Percentiles rank a stretch among this genome's conserved stretches.
phyloP scores from a whole-genome alignment of 2,329 filamentous ascomycete genomes.

The Claviceps paspali region DNA sequence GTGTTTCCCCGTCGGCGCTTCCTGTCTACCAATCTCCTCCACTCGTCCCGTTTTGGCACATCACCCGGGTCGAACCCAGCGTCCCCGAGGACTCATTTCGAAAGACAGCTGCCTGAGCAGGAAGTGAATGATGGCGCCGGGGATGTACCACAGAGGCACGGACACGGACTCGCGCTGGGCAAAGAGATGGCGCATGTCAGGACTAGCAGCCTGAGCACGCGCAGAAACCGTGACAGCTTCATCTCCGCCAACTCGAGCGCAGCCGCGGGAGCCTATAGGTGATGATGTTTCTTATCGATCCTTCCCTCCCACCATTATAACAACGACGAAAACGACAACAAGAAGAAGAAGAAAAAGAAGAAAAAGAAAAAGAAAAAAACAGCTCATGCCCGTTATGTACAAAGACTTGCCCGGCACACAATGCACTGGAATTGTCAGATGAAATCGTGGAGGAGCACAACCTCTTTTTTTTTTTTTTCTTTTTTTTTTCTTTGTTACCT shows the following conservation, averaged over 20 bases:
- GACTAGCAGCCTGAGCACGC: constrained; percentile 28
- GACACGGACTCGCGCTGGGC: constrained; percentile 22
- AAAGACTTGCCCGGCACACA: background rate
- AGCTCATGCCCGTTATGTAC: constrained; percentile 13
- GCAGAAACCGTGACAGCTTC: constrained; percentile 28
- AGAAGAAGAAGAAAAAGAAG: too few species aligned
- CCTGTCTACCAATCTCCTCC: constrained; percentile 30
- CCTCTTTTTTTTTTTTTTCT: background rate
- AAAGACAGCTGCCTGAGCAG: constrained; percentile 27
- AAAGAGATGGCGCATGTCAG: constrained; percentile 27
- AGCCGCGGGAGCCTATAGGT: constrained; percentile 30
- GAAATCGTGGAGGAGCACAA: too few species aligned
- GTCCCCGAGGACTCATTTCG: constrained; percentile 32
- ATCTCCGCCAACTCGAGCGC: constrained; percentile 19
- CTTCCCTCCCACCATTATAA: too few species aligned
- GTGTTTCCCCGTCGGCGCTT: constrained; percentile 37
- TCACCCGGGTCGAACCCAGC: constrained; percentile 23
- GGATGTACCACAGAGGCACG: constrained; percentile 2
- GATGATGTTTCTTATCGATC: constrained; percentile 18
- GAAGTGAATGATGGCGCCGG: constrained; percentile 11
- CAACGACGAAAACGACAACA: constrained; percentile 8
- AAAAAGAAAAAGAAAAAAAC: too few species aligned
- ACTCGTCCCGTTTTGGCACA: constrained; percentile 27
- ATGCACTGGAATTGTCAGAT: too few species aligned
- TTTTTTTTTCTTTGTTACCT: constrained; percentile 7